phyloP scores from a whole-genome alignment of 2,329 filamentous ascomycete genomes.

The Fusarium oxysporum region DNA sequence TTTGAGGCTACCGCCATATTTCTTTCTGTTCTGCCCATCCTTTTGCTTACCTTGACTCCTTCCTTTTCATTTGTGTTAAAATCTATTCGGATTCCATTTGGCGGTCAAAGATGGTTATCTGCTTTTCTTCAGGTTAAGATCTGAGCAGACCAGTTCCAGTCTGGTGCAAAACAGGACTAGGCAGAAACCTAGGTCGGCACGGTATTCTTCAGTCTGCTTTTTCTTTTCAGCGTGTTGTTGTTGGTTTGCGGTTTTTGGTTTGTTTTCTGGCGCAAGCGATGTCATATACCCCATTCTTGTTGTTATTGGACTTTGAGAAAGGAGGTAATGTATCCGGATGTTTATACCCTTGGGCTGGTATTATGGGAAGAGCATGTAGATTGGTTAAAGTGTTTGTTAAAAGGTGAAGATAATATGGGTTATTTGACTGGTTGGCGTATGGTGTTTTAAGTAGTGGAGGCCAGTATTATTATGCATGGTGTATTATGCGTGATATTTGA shows the following conservation, averaged over 20 bases:
- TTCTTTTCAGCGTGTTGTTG: background rate
- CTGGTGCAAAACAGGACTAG: conserved; percentile 38
- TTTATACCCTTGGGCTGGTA: conserved; percentile 16
- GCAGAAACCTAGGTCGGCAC: conserved; percentile 22
- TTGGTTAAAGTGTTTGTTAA: conserved; percentile 4
- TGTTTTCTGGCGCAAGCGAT: conserved; percentile 6
- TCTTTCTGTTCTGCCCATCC: background rate
- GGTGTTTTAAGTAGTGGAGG: background rate
- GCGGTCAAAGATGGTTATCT: background rate
- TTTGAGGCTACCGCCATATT: background rate
- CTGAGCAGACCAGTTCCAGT: conserved; percentile 23
- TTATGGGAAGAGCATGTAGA: conserved; percentile 14
- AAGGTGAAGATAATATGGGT: background rate
- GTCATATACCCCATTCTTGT: conserved; percentile 27
- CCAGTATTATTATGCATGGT: background rate
- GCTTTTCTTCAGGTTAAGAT: background rate
- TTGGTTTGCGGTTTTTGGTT: conserved; percentile 2
- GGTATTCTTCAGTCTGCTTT: background rate
- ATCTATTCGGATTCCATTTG: background rate
- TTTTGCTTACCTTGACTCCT: background rate
- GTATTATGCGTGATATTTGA: background rate
- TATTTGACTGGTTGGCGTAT: background rate
- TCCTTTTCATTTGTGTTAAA: background rate
- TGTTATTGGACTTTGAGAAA: conserved; percentile 15
- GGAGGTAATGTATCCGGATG: conserved; percentile 24